Percentiles rank a stretch among this genome's conserved stretches.
Conservation (phyloP, 1,284 basidiomycete genomes). For the Cryptococcus sp. region DNA sequence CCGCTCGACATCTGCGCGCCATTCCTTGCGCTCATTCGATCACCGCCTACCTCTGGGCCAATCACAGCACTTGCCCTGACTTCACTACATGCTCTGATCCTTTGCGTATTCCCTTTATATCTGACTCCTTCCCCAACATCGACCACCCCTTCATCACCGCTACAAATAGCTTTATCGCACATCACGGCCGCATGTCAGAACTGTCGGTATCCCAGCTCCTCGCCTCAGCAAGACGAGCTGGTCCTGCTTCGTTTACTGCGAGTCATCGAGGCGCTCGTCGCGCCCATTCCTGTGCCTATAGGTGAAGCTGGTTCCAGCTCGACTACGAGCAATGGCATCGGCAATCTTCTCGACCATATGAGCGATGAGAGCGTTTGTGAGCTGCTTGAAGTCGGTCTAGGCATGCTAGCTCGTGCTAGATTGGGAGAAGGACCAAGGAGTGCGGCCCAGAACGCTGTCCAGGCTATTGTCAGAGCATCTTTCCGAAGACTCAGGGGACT, state of each 20-base stretch:
- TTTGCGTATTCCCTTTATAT: conserved; percentile 63
- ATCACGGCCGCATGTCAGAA: conserved; percentile 88
- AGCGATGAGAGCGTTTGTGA: conserved; percentile 96
- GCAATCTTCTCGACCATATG: conserved; percentile 56
- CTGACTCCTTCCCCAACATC: conserved; percentile 33
- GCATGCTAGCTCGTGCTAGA: conserved; percentile 95
- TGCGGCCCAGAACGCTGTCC: conserved; percentile 94
- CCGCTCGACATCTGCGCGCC: conserved; percentile 68
- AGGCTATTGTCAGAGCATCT: conserved; percentile 76
- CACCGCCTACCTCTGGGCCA: conserved; percentile 87
- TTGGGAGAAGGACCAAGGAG: conserved; percentile 71
- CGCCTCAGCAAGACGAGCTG: conserved; percentile 93
- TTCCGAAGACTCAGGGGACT: conserved; percentile 73
- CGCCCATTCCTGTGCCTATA: conserved; percentile 45
- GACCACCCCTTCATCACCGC: conserved; percentile 33
- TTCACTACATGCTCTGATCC: conserved; percentile 82
- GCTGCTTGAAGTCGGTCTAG: conserved; percentile 96
- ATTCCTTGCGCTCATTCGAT: conserved; percentile 91
- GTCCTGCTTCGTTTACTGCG: conserved; percentile 89
- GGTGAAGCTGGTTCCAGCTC: too few species aligned
- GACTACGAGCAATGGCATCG: conserved; percentile 14
- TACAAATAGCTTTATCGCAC: conserved; percentile 68
- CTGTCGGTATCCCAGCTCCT: conserved; percentile 97
- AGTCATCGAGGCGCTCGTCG: conserved; percentile 82
- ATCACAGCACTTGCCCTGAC: conserved; percentile 88